phyloP scores from a whole-genome alignment of 352 stramenopile species.

The Pythium brachiatum region DNA sequence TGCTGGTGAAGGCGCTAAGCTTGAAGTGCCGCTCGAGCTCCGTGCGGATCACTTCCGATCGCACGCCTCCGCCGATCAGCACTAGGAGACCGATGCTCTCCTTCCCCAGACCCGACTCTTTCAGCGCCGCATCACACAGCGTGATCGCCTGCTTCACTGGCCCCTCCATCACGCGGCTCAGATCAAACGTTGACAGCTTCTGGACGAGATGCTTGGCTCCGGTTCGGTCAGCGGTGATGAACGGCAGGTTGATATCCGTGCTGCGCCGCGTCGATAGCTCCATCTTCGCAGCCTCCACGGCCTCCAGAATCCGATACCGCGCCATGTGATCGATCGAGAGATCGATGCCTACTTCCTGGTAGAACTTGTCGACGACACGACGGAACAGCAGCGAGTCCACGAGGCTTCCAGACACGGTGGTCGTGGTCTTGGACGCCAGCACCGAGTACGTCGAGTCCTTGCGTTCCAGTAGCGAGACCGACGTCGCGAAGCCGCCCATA shows the following conservation, averaged over 20 bases:
- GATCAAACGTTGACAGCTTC: conserved; percentile 51
- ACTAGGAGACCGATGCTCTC: conserved; percentile 46
- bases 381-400: conserved; percentile 55
- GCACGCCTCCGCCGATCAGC: conserved; percentile 54
- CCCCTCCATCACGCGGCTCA: conserved; percentile 42
- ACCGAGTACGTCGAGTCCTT: conserved; percentile 33
- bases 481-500: conserved; percentile 62
- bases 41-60: conserved; percentile 47
- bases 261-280: conserved; percentile 53
- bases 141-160: conserved; percentile 30
- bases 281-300: conserved; percentile 67
- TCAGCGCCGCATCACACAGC: conserved; percentile 39
- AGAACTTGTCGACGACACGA: conserved; percentile 51
- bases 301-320: conserved; percentile 64
- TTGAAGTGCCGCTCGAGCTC: conserved; percentile 57
- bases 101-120: conserved; percentile 33
- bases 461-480: conserved; percentile 45
- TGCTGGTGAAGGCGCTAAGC: conserved; percentile 39
- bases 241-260: conserved; percentile 72
- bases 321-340: conserved; percentile 70
- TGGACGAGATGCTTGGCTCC: conserved; percentile 74
- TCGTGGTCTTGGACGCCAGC: conserved; percentile 35
- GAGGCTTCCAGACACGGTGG: conserved; percentile 36
- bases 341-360: conserved; percentile 55
- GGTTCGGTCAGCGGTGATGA: conserved; percentile 68